phyloP scores from a whole-genome alignment of 129 eudicot genomes.

The Glebionis coronaria region DNA sequence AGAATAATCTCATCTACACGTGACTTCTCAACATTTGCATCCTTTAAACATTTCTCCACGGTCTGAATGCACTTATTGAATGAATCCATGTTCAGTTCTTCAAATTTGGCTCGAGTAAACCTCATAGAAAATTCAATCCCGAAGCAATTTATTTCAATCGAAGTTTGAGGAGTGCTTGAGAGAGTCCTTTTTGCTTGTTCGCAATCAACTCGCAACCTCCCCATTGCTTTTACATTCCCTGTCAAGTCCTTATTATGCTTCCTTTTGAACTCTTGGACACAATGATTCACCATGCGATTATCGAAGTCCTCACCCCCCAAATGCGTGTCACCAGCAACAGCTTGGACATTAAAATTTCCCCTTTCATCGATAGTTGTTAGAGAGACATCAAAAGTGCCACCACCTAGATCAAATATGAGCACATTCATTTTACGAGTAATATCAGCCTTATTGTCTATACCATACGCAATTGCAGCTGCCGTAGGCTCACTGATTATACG shows the following conservation, averaged over 20 bases:
- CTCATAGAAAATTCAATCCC: background rate
- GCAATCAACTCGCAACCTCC: background rate
- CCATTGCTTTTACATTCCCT: background rate
- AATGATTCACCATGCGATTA: background rate
- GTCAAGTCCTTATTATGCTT: background rate
- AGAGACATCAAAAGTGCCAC: background rate
- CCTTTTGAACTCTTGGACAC: background rate
- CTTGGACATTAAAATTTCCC: background rate
- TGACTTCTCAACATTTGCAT: background rate
- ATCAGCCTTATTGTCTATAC: background rate
- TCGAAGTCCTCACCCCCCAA: background rate
- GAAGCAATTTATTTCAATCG: background rate
- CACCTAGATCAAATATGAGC: background rate
- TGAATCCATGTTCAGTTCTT: background rate
- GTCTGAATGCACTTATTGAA: background rate
- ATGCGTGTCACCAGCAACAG: background rate
- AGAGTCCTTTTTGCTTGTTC: background rate
- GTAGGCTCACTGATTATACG: background rate
- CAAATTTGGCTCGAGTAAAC: background rate
- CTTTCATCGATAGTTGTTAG: background rate
- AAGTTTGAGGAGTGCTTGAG: background rate
- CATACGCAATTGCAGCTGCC: background rate
- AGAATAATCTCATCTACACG: background rate
- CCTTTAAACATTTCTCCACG: background rate
- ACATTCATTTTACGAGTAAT: background rate